These are phyloP conservation scores for Pelargonium cotyledonis DNA, from an alignment of 441 rosid genomes.

Conservation along the genomic window DNA sequence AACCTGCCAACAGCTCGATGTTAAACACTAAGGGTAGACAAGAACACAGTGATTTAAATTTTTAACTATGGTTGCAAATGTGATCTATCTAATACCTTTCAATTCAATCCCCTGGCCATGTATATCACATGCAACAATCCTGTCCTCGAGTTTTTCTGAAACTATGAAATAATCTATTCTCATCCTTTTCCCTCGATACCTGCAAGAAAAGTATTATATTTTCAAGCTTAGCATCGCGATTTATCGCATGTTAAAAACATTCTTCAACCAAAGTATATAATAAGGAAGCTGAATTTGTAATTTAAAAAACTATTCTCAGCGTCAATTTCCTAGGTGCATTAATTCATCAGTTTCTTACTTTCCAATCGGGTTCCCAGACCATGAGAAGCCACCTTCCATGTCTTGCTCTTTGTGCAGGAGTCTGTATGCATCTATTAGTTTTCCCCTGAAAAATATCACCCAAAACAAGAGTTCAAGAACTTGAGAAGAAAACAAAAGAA, in stretches of 20 bases:
- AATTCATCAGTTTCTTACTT: constrained; percentile 44
- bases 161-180: constrained; percentile 83
- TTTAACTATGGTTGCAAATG: not conserved
- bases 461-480: constrained; percentile 12
- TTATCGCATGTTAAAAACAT: not conserved
- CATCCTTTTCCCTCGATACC: constrained; percentile 92
- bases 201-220: constrained; percentile 21
- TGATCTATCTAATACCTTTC: constrained; percentile 39
- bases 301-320: not conserved
- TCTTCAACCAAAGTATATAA: not conserved
- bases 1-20: constrained; percentile 40
- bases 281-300: not conserved
- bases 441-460: constrained; percentile 52
- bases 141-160: constrained; percentile 59
- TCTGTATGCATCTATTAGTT: constrained; percentile 81
- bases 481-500: constrained; percentile 4
- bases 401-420: constrained; percentile 73
- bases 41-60: not conserved
- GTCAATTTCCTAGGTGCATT: not conserved
- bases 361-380: constrained; percentile 93
- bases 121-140: constrained; percentile 63
- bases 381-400: constrained; percentile 86
- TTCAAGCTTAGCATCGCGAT: not conserved
- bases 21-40: not conserved
- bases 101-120: constrained; percentile 78